These are phyloP conservation scores for Cicer bijugum DNA, from an alignment of 306 rosid species.

Conservation along the genomic window DNA sequence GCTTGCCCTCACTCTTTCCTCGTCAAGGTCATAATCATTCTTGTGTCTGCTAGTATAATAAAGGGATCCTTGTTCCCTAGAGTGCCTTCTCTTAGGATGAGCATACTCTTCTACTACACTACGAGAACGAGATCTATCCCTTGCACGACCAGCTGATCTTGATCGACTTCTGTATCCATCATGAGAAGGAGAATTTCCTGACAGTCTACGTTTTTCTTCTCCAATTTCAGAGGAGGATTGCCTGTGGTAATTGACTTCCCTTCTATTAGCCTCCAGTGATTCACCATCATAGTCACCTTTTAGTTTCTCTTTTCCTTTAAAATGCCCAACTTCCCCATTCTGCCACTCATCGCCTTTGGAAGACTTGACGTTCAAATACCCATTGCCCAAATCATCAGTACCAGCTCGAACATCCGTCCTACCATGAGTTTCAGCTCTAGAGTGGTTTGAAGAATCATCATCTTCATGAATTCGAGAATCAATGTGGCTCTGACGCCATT, in stretches of 20 bases:
- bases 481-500: slow-evolving; percentile 3
- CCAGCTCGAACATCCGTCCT: slow-evolving; percentile 40
- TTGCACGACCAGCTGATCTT: slow-evolving; percentile 59
- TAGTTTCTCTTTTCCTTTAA: slow-evolving; percentile 50
- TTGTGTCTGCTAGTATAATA: slow-evolving; percentile 49
- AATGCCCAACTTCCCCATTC: slow-evolving; percentile 46
- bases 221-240: slow-evolving; percentile 57
- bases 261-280: slow-evolving; percentile 48
- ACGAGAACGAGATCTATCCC: slow-evolving; percentile 65
- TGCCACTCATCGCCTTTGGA: slow-evolving; percentile 49
- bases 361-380: slow-evolving; percentile 49
- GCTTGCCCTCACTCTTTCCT: slow-evolving; percentile 47
- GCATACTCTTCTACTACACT: slow-evolving; percentile 69
- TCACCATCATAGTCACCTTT: slow-evolving; percentile 49
- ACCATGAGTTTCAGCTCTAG: slow-evolving; percentile 44
- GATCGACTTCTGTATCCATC: slow-evolving; percentile 66
- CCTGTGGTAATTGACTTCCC: slow-evolving; percentile 40
- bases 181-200: slow-evolving; percentile 51
- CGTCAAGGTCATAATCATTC: slow-evolving; percentile 46
- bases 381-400: slow-evolving; percentile 52
- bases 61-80: slow-evolving; percentile 44
- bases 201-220: slow-evolving; percentile 51
- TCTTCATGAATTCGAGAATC: slow-evolving; percentile 39
- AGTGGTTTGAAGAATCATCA: slow-evolving; percentile 47
- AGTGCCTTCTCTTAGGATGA: slow-evolving; percentile 54